Evolutionary conservation across 2,329 filamentous ascomycete genomes (phyloP), one percentile per base, ranked within the genome.

Genomic region (Dendryphion nanum): DNA sequence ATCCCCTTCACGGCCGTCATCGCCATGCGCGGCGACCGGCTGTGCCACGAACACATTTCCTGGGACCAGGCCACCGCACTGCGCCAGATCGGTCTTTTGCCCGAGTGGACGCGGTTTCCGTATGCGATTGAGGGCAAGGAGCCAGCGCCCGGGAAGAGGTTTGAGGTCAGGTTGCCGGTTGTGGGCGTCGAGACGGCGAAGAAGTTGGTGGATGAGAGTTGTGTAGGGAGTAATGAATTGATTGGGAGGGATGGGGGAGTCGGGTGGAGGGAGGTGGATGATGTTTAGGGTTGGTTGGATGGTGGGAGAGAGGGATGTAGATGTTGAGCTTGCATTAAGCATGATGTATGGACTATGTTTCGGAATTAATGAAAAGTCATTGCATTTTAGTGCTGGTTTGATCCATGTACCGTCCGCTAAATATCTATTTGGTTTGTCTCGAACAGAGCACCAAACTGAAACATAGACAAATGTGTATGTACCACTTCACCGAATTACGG

Each of bases 11-110:
- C 77, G 0, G 72, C 76, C 3, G 71, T 86, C 0, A 82, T 86
- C 4, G 83, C 83, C 39, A 74, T 86, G 37, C 75, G 83, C 2
- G 83, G 83, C 2, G 82, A 86, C 53, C 69, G 82, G 1, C 63
- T 87, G 1, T 85, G 79, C 47, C 81, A 86, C 46, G 83, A 87
- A 57, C 83, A 86, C 49, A 86, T 87, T 30, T 68, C 74, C 12
- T 87, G 83, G 82, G 83, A 87, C 42, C 82, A 86, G 56, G 78
- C 71, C 0, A 82, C 78, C 0, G 74, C 78, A 2, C 64, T 87
- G 7, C 61, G 70, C 5, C 83, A 86, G 55, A 59, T 83, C 2
- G 82, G 79, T 0, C 55, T 85, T 15, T 55, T 87, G 35, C 81
- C 81, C 0, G 75, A 85, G 40, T 86, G 80, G 44, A 69, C 86